Conservation (phyloP, 164 flowering plant species). For the Akebia trifoliata region DNA sequence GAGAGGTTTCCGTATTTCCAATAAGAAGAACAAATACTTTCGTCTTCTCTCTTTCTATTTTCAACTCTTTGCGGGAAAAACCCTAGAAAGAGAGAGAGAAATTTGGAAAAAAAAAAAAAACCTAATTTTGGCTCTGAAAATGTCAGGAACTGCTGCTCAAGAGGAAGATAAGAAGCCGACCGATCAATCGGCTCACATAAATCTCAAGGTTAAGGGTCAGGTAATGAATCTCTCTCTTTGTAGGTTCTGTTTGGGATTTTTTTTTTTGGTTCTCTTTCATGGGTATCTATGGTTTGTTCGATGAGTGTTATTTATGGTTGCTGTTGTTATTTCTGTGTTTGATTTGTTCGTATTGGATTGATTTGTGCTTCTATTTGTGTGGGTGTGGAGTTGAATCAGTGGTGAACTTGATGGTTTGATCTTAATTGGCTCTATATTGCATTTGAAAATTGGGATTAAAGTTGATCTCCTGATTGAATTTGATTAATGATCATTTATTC, state of each 20-base stretch:
- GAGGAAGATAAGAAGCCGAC: conserved; percentile 26
- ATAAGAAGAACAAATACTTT: too few species aligned
- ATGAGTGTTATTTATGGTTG: neutral
- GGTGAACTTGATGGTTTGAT: neutral
- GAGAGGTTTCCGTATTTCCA: too few species aligned
- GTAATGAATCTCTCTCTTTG: neutral
- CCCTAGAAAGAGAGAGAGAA: neutral
- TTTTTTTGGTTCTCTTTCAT: neutral
- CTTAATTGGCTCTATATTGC: too few species aligned
- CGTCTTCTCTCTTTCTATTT: too few species aligned
- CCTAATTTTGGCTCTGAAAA: conserved; percentile 1
- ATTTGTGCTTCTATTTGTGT: neutral
- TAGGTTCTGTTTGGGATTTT: neutral
- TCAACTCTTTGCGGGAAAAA: too few species aligned
- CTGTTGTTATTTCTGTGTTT: neutral
- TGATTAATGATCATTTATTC: too few species aligned
- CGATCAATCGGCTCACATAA: conserved; percentile 21
- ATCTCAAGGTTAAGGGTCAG: conserved; percentile 28
- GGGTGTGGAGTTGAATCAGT: neutral
- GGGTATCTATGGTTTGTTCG: neutral
- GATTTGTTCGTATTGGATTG: neutral
- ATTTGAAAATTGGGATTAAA: too few species aligned
- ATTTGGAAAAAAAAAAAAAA: neutral
- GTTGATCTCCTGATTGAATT: too few species aligned
- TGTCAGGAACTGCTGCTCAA: conserved; percentile 16